Conservation (phyloP, 2,329 filamentous ascomycete species). For the Paecilomyces niveus region DNA sequence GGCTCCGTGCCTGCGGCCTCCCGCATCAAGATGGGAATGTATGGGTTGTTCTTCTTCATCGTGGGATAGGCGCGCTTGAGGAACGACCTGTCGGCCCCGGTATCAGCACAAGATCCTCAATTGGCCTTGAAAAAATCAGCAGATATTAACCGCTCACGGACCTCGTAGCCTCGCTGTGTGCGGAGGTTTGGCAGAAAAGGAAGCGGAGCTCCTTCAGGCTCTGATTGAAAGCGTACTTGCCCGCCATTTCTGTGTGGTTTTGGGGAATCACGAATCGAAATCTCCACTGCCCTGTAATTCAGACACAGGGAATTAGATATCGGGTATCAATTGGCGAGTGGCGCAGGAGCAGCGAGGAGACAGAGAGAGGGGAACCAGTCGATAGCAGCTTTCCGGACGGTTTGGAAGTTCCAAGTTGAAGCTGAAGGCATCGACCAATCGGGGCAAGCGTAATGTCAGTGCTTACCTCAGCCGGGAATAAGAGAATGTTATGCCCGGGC, state of each 20-base stretch:
- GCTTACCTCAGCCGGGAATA: neutral
- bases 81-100: constrained; percentile 61
- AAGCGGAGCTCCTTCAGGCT: constrained; percentile 93
- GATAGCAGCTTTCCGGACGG: neutral
- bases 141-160: constrained; percentile 38
- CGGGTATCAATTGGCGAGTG: constrained; percentile 1
- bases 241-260: constrained; percentile 59
- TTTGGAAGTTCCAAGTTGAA: neutral
- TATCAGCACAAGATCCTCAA: neutral
- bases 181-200: constrained; percentile 90
- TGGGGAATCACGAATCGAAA: constrained; percentile 1
- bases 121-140: neutral
- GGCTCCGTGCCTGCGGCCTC: constrained; percentile 81
- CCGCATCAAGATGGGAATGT: constrained; percentile 87
- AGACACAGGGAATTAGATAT: constrained; percentile 1
- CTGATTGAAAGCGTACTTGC: constrained; percentile 87
- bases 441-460: neutral
- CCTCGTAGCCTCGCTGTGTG: constrained; percentile 84
- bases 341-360: neutral
- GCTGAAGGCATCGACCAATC: neutral
- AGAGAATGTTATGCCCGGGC: neutral
- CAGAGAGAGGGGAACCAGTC: neutral
- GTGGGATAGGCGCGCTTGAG: constrained; percentile 86
- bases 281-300: neutral
- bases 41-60: constrained; percentile 99